These are phyloP conservation scores for Termitomyces sp. DNA, from an alignment of 768 basidiomycete genomes.

Conservation along the genomic window DNA sequence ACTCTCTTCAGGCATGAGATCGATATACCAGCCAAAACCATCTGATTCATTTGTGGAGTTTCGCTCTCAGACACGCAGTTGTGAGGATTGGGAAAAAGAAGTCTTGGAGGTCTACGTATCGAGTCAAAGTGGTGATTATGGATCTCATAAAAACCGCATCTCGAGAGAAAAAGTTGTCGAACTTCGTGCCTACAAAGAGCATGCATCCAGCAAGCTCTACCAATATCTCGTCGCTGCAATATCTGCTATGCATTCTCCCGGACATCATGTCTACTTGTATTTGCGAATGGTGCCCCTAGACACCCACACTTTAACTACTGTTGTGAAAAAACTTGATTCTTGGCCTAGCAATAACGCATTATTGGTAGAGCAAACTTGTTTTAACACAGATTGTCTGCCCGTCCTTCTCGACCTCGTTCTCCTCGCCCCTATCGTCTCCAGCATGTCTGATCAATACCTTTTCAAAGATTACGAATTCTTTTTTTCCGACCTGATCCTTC, in stretches of 20 bases:
- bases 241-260: neutral
- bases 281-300: neutral
- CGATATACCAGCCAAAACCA: neutral
- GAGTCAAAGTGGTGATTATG: constrained; percentile 2
- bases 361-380: constrained; percentile 8
- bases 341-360: constrained; percentile 3
- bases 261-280: constrained; percentile 1
- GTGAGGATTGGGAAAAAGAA: constrained; percentile 6
- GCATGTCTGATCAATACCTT: neutral
- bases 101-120: constrained; percentile 3
- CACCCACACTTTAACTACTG: neutral
- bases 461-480: constrained; percentile 8
- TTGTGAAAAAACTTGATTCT: constrained; percentile 3
- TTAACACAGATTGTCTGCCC: neutral
- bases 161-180: constrained; percentile 2
- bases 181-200: constrained; percentile 4
- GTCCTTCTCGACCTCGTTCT: constrained; percentile 9
- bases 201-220: neutral
- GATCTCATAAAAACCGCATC: neutral
- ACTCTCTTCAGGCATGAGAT: neutral
- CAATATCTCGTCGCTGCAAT: constrained; percentile 5
- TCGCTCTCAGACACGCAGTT: constrained; percentile 3
- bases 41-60: constrained; percentile 4
- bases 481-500: constrained; percentile 5
- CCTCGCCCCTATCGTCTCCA: constrained; percentile 2